A percentile compares a stretch with the other conserved stretches of the same genome.
phyloP scores from a whole-genome alignment of 2,329 filamentous ascomycete genomes.

The Penicillium italicum region DNA sequence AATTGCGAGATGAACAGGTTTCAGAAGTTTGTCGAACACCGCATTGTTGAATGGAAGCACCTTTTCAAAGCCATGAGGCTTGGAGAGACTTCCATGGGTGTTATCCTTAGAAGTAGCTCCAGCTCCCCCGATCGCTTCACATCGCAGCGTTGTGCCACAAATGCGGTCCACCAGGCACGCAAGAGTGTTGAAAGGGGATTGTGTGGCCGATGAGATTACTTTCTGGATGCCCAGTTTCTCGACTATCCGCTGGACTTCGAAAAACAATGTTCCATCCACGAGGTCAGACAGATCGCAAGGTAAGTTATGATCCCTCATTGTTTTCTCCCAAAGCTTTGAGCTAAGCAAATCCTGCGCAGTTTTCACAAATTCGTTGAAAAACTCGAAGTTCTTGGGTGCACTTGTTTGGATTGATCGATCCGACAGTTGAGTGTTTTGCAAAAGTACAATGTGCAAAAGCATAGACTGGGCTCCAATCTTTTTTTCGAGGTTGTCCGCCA shows the following conservation, averaged over 20 bases:
- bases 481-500: not conserved
- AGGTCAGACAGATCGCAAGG: conserved; percentile 52
- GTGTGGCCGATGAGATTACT: conserved; percentile 8
- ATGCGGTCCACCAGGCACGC: conserved; percentile 1
- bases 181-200: conserved; percentile 14
- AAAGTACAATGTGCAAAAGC: conserved; percentile 21
- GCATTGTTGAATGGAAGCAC: conserved; percentile 27
- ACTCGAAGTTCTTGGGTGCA: not conserved
- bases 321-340: conserved; percentile 35
- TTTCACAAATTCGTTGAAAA: conserved; percentile 38
- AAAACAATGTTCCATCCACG: conserved; percentile 53
- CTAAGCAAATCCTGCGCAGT: conserved; percentile 38
- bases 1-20: conserved; percentile 22
- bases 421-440: conserved; percentile 20
- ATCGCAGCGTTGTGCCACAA: conserved; percentile 1
- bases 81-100: not conserved
- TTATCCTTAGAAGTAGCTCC: not conserved
- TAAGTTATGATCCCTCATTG: conserved; percentile 19
- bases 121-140: not conserved
- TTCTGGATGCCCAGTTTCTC: not conserved
- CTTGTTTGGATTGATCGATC: conserved; percentile 12
- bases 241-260: conserved; percentile 9
- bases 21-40: conserved; percentile 28
- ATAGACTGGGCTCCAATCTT: conserved; percentile 10
- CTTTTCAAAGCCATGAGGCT: not conserved